Evolutionary conservation across 805 yeast species (phyloP), one percentile per base, ranked within the genome.

Genomic region (Hanseniaspora singularis): DNA sequence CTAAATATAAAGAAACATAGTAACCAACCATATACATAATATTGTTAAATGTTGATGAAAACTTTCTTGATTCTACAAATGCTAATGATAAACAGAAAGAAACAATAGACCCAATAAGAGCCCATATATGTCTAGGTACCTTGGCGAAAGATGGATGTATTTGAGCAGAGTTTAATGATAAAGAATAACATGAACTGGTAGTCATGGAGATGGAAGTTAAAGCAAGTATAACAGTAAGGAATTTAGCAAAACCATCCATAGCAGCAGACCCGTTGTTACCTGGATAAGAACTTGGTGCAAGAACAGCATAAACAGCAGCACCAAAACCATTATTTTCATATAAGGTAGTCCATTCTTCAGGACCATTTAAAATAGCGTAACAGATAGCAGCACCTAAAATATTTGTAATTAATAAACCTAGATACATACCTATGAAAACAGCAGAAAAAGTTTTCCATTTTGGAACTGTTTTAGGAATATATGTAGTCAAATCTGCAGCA

Each of bases 21-120:
- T 88, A 87, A 56, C 84, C 89, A 62, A 88, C 86, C 62, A 85
- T 66, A 66, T 83, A 76, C 96, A 87, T 85, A 65, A 87, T 87
- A 66, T 82, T 76, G 50, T 72, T 72, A 79, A 87, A 80, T 55
- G 81, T 85, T 11, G 60, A 56, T 46, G 71, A 76, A 63, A 87
- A 88, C 46, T 70, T 60, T 68, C 80, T 78, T 68, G 80, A 83
- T 30, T 83, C 96, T 33, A 95, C 94, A 55, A 87, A 87, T 57
- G 94, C 77, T 58, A 87, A 78, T 84, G 94, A 77, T 57, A 88
- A 79, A 40, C 86, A 96, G 60, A 87, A 68, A 23, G 88, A 74
- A 37, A 76, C 73, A 53, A 74, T 77, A 64, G 83, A 80, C 57
- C 88, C 94, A 46, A 67, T 59, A 49, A 81, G 54, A 36, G 94